These are phyloP conservation scores for Eucalyptus sp. DNA, from an alignment of 345 rosid species.

Conservation along the genomic window DNA sequence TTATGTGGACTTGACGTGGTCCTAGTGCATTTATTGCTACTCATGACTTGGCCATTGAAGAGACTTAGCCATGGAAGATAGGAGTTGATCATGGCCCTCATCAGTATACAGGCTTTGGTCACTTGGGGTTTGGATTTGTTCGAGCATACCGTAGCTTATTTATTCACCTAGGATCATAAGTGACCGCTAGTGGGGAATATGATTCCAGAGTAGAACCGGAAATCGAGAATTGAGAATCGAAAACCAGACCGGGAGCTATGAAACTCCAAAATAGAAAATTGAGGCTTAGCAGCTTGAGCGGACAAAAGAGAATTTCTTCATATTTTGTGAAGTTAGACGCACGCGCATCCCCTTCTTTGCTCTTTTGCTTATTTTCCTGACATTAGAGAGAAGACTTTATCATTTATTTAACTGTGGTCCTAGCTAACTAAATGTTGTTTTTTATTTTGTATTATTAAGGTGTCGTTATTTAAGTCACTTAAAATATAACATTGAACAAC, in stretches of 20 bases:
- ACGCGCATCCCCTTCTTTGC: background rate
- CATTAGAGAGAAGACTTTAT: background rate
- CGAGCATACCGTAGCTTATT: background rate
- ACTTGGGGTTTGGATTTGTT: background rate
- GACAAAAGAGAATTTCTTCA: background rate
- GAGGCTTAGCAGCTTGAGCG: background rate
- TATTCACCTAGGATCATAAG: background rate
- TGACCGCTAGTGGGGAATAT: background rate
- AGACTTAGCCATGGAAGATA: background rate
- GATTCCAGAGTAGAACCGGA: background rate
- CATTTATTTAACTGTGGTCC: background rate
- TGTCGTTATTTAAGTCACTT: background rate
- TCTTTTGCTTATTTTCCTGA: background rate
- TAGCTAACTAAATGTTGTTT: background rate
- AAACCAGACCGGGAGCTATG: accelerated
- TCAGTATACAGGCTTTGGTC: background rate
- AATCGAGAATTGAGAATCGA: accelerated
- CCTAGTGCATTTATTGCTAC: background rate
- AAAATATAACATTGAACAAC: background rate
- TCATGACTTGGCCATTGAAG: background rate
- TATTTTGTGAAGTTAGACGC: background rate
- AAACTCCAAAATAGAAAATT: background rate
- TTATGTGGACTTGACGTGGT: background rate
- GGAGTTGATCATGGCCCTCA: background rate
- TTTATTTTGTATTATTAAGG: background rate